phyloP scores from a whole-genome alignment of 768 basidiomycete species.

The Podaxis sp. region DNA sequence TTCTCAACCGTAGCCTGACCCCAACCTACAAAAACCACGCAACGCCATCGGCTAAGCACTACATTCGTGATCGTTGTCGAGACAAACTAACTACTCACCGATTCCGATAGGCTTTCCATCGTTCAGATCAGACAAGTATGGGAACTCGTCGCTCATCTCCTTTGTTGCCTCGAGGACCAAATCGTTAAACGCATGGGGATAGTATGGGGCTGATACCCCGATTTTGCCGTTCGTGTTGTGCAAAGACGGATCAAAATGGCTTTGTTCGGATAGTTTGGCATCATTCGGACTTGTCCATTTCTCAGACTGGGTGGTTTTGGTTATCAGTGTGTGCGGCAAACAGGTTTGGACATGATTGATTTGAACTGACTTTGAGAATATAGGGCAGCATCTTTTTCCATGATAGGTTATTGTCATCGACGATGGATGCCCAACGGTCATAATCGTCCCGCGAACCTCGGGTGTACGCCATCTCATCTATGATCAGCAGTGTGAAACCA shows the following conservation, averaged over 20 bases:
- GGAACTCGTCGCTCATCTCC: conserved; percentile 31
- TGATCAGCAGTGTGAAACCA: not conserved
- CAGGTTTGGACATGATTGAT: no score
- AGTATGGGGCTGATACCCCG: not conserved
- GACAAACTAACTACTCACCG: conserved; percentile 26
- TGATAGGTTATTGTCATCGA: conserved; percentile 6
- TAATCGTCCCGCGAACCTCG: conserved; percentile 12
- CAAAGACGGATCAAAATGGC: not conserved
- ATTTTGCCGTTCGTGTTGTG: not conserved
- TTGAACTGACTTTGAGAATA: conserved; percentile 5
- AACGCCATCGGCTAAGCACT: no score
- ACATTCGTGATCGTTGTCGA: not conserved
- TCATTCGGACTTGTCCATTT: not conserved
- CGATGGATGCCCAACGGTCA: conserved; percentile 5
- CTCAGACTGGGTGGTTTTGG: not conserved
- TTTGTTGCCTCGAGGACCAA: conserved; percentile 25
- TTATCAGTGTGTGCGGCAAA: not conserved
- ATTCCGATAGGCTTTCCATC: conserved; percentile 40
- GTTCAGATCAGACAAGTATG: conserved; percentile 41
- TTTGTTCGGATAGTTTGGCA: not conserved
- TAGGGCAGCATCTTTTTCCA: conserved; percentile 13
- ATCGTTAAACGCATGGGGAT: conserved; percentile 16
- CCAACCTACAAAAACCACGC: conserved; percentile 17
- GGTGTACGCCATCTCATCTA: conserved; percentile 15
- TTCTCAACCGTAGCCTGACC: conserved; percentile 21